A percentile compares a stretch with the other conserved stretches of the same genome.
Evolutionary conservation across 805 yeast genomes (phyloP).

Genomic region (Candida odintsovae): DNA sequence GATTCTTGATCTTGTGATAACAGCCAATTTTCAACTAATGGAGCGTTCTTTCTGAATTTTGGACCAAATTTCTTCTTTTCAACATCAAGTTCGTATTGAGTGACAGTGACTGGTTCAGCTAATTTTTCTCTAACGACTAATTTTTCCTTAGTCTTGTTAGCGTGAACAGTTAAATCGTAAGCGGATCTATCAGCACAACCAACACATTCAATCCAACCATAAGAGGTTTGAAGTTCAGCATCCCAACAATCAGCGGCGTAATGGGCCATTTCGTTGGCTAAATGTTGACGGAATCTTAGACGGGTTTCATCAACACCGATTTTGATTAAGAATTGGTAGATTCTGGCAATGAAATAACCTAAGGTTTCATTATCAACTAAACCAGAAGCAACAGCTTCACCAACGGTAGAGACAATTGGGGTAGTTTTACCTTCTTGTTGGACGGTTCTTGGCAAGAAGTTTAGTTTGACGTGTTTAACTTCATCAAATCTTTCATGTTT

Average conservation of each 20-base stretch:
- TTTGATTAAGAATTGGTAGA: constrained; percentile 73
- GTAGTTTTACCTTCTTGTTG: constrained; percentile 83
- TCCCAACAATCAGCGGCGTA: constrained; percentile 99
- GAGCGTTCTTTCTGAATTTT: constrained; percentile 94
- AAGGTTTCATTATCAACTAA: constrained; percentile 95
- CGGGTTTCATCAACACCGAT: constrained; percentile 85
- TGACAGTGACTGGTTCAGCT: constrained; percentile 77
- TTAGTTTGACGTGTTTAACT: constrained; percentile 65
- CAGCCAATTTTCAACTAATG: constrained; percentile 81
- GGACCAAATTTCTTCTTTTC: constrained; percentile 98
- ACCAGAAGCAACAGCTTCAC: constrained; percentile 83
- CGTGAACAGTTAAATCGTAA: constrained; percentile 90
- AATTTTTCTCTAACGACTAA: constrained; percentile 89
- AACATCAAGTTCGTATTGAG: constrained; percentile 76
- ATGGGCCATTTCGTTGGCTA: constrained; percentile 99
- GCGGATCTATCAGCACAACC: constrained; percentile 99
- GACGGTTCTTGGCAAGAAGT: constrained; percentile 78
- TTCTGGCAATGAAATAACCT: constrained; percentile 95
- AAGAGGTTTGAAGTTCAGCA: constrained; percentile 91
- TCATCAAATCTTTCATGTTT: constrained; percentile 74
- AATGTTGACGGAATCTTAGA: constrained; percentile 96
- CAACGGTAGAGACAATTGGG: constrained; percentile 60
- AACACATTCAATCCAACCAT: constrained; percentile 99
- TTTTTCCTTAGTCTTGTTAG: constrained; percentile 93
- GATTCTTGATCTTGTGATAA: constrained; percentile 75